phyloP scores from a whole-genome alignment of 106 monocot genomes.

The Platanthera guangdongensis region DNA sequence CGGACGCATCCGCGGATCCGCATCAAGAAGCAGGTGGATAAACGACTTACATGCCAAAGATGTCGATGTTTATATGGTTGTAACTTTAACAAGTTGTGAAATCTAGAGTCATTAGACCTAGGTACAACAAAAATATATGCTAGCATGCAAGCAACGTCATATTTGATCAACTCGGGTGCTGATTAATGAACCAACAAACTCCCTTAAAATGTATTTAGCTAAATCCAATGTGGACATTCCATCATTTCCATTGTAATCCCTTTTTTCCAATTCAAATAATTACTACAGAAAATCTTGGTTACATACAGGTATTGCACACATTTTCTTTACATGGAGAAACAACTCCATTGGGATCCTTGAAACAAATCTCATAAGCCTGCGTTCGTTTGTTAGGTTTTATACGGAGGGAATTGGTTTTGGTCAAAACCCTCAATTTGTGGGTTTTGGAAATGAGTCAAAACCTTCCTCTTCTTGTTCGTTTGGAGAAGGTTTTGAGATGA shows the following conservation, averaged over 20 bases:
- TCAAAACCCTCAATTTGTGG: too few relatives aligned
- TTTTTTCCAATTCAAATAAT: not conserved
- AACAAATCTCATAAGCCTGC: not conserved
- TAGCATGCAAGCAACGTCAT: not conserved
- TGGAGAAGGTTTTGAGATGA: too few relatives aligned
- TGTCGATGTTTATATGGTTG: not conserved
- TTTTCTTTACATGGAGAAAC: not conserved
- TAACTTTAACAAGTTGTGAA: not conserved
- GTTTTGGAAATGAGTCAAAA: too few relatives aligned
- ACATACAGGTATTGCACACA: not conserved
- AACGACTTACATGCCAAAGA: not conserved
- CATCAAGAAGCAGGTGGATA: not conserved
- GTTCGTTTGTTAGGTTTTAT: too few relatives aligned
- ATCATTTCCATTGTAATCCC: not conserved
- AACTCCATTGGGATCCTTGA: not conserved
- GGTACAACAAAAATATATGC: not conserved
- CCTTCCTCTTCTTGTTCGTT: too few relatives aligned
- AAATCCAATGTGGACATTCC: not conserved
- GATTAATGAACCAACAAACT: not conserved
- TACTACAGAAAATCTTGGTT: not conserved
- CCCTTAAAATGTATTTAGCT: not conserved
- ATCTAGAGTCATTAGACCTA: not conserved
- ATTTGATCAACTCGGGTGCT: not conserved
- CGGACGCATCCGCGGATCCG: too few relatives aligned
- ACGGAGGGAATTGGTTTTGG: too few relatives aligned